These are phyloP conservation scores for Phialocephala subalpina DNA, from an alignment of 2,329 filamentous ascomycete species.

Conservation along the genomic window DNA sequence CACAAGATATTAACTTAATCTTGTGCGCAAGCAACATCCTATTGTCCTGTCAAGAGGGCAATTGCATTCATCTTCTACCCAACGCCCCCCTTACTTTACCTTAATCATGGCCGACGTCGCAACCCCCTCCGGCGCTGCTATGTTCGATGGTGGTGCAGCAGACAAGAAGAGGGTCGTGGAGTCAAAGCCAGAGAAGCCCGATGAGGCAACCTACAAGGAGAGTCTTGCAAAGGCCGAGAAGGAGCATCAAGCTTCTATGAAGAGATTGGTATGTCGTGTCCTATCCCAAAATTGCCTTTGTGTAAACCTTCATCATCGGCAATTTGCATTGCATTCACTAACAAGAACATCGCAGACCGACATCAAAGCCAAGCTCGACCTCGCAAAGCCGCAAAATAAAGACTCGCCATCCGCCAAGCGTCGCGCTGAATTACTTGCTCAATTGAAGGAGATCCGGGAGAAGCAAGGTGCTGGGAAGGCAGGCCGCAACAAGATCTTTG, in stretches of 20 bases:
- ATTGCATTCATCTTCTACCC: background rate
- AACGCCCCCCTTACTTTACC: background rate
- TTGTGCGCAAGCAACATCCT: slow-evolving; percentile 19
- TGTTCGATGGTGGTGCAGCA: slow-evolving; percentile 46
- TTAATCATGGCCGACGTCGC: slow-evolving; percentile 56
- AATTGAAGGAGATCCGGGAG: slow-evolving; percentile 84
- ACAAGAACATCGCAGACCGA: slow-evolving; percentile 68
- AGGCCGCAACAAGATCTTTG: slow-evolving; percentile 77
- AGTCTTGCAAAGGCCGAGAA: slow-evolving; percentile 84
- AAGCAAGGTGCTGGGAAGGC: slow-evolving; percentile 91
- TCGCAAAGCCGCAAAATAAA: slow-evolving; percentile 67
- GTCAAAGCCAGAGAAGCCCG: slow-evolving; percentile 81
- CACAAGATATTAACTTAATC: slow-evolving; percentile 38
- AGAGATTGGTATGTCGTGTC: slow-evolving; percentile 64
- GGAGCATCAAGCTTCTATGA: slow-evolving; percentile 80
- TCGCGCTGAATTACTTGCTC: slow-evolving; percentile 82
- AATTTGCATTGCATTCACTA: slow-evolving; percentile 28
- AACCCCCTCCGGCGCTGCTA: slow-evolving; percentile 53
- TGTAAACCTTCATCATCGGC: slow-evolving; percentile 14
- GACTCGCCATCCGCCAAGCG: slow-evolving; percentile 83
- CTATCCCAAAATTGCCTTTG: background rate
- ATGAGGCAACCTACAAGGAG: slow-evolving; percentile 85
- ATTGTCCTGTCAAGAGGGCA: slow-evolving; percentile 7
- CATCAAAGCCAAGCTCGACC: slow-evolving; percentile 87
- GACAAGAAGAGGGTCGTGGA: slow-evolving; percentile 46